These are phyloP conservation scores for Torulaspora gathmanii DNA, from an alignment of 805 yeast species.

Conservation along the genomic window DNA sequence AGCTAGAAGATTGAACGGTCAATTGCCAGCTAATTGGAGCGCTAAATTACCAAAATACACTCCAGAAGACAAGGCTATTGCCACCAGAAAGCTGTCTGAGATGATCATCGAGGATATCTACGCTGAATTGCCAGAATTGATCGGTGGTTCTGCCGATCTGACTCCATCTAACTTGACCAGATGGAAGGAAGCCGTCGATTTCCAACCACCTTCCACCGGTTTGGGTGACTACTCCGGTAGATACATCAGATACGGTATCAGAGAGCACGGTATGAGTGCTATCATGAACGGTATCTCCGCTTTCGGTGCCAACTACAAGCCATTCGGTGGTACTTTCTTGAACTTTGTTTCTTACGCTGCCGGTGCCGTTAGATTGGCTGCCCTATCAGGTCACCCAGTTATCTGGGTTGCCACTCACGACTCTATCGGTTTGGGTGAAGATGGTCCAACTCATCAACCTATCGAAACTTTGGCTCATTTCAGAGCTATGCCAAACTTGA, in stretches of 20 bases:
- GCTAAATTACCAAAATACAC: conserved; percentile 72
- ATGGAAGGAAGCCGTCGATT: conserved; percentile 76
- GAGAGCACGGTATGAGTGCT: conserved; percentile 99
- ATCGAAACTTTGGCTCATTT: conserved; percentile 82
- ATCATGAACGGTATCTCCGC: conserved; percentile 96
- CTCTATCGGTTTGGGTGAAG: conserved; percentile 88
- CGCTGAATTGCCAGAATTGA: conserved; percentile 71
- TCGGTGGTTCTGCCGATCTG: conserved; percentile 98
- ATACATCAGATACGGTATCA: conserved; percentile 95
- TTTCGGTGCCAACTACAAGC: conserved; percentile 74
- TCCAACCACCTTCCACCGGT: conserved; percentile 80
- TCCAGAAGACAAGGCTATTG: conserved; percentile 73
- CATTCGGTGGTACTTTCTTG: conserved; percentile 96
- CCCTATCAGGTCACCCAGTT: conserved; percentile 77
- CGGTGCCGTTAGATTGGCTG: conserved; percentile 82
- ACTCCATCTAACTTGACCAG: conserved; percentile 95
- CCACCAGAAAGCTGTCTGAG: conserved; percentile 93
- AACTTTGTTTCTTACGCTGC: conserved; percentile 84
- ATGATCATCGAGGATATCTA: conserved; percentile 59
- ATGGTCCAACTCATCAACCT: conserved; percentile 93
- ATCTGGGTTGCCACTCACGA: conserved; percentile 88
- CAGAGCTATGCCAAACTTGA: conserved; percentile 76
- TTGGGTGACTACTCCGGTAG: conserved; percentile 88
- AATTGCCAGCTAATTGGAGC: conserved; percentile 82
- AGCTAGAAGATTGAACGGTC: conserved; percentile 67